These are phyloP conservation scores for Aureobasidium sp. DNA, from an alignment of 2,329 filamentous ascomycete genomes.

Conservation along the genomic window DNA sequence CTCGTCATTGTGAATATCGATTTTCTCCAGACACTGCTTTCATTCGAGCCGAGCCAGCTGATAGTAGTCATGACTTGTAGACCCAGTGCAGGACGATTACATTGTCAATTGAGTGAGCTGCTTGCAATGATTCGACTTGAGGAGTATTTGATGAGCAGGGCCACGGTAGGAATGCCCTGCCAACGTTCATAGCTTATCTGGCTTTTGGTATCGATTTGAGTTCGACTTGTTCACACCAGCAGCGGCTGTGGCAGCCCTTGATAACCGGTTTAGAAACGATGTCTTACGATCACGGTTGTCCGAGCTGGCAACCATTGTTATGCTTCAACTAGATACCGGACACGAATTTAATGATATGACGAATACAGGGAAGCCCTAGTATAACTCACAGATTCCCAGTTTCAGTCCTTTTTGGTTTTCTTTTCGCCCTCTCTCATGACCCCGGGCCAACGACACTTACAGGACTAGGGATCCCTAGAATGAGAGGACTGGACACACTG, in stretches of 20 bases:
- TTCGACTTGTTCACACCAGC: not conserved
- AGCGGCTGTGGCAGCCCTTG: not conserved
- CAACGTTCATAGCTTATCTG: not conserved
- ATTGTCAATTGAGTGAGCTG: not conserved
- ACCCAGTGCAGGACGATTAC: not conserved
- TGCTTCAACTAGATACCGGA: not conserved
- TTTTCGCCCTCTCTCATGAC: not conserved
- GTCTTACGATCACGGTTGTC: not conserved
- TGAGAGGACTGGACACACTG: not conserved
- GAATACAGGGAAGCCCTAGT: not conserved
- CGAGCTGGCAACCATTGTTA: not conserved
- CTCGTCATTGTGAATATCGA: not conserved
- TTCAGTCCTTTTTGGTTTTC: not conserved
- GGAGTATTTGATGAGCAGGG: not conserved
- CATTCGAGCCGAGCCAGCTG: not conserved
- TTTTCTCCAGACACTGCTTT: not conserved
- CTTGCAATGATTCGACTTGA: no score
- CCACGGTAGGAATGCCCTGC: not conserved
- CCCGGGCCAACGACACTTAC: no score
- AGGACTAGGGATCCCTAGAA: not conserved
- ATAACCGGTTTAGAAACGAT: not conserved
- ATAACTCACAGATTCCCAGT: not conserved
- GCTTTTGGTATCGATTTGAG: not conserved
- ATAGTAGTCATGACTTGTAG: not conserved
- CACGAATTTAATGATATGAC: not conserved